Conservation (phyloP, 1,284 basidiomycete species). For the Trichosporon asahii region DNA sequence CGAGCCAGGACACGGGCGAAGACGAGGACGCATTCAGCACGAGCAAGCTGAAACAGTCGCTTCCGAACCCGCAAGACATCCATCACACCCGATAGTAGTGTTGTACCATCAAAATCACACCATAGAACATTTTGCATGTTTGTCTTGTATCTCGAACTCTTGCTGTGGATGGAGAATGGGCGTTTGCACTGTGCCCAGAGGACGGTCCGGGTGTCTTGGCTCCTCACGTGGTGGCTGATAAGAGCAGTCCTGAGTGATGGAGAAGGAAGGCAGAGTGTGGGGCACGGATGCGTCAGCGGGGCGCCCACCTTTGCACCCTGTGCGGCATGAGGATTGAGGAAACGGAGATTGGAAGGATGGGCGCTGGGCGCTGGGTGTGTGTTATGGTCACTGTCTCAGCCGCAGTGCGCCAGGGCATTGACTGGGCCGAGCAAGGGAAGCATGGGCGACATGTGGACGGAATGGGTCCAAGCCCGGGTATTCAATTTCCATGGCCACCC, state of each 20-base stretch:
- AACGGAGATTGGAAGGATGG: background rate
- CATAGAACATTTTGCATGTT: background rate
- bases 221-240: background rate
- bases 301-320: too few relatives aligned
- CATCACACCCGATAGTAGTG: background rate
- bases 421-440: background rate
- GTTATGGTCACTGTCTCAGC: background rate
- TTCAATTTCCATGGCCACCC: background rate
- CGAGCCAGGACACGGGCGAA: slow-evolving; percentile 96
- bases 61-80: background rate
- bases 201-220: background rate
- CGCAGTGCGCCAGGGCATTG: too few relatives aligned
- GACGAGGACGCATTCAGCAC: slow-evolving; percentile 61
- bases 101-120: background rate
- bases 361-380: background rate
- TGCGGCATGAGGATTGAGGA: background rate
- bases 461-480: background rate
- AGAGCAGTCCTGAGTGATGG: background rate
- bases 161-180: background rate
- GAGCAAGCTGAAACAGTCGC: background rate
- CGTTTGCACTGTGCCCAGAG: too few relatives aligned
- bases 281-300: background rate
- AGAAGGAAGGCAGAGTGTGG: background rate
- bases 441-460: background rate
- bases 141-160: background rate